Conservation (phyloP, 495 filamentous ascomycete genomes). For the Penicillium alfredii region DNA sequence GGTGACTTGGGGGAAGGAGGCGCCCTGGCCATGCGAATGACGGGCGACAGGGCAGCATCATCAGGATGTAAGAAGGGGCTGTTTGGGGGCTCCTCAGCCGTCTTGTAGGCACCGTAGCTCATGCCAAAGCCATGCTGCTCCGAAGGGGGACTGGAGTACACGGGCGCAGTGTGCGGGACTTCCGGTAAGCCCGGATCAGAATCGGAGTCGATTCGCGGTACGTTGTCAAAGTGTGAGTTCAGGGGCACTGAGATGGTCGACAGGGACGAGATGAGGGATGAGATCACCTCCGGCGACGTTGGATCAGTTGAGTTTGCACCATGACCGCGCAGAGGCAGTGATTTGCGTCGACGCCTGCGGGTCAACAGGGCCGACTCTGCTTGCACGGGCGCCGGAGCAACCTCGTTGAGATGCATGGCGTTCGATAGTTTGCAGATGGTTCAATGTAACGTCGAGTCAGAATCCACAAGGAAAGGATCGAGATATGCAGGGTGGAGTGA, state of each 20-base stretch:
- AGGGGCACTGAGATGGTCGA: slow-evolving; percentile 76
- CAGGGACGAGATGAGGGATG: slow-evolving; percentile 85
- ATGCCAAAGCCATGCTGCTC: slow-evolving; percentile 57
- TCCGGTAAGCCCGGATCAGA: slow-evolving; percentile 42
- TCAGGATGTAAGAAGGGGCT: slow-evolving; percentile 54
- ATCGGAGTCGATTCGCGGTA: slow-evolving; percentile 45
- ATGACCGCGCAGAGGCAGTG: slow-evolving; percentile 30
- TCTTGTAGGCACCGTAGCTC: slow-evolving; percentile 58
- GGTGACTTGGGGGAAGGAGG: slow-evolving; percentile 62
- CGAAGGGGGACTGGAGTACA: slow-evolving; percentile 23
- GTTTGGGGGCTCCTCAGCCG: slow-evolving; percentile 28
- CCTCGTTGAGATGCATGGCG: slow-evolving; percentile 35
- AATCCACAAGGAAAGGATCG: slow-evolving; percentile 10
- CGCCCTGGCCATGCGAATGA: slow-evolving; percentile 80
- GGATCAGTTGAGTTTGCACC: slow-evolving; percentile 38
- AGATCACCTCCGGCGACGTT: slow-evolving; percentile 89
- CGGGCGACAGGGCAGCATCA: slow-evolving; percentile 73
- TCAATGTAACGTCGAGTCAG: slow-evolving; percentile 3
- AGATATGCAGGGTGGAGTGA: slow-evolving; percentile 12
- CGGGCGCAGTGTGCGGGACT: slow-evolving; percentile 34
- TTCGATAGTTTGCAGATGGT: slow-evolving; percentile 26
- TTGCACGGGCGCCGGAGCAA: slow-evolving; percentile 18
- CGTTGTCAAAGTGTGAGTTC: slow-evolving; percentile 64
- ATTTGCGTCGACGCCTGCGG: slow-evolving; percentile 37
- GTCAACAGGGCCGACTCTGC: slow-evolving; percentile 31